A percentile compares a stretch with the other conserved stretches of the same genome.
Evolutionary conservation across 2,329 filamentous ascomycete species (phyloP).

Genomic region (Colletotrichum camelliae): DNA sequence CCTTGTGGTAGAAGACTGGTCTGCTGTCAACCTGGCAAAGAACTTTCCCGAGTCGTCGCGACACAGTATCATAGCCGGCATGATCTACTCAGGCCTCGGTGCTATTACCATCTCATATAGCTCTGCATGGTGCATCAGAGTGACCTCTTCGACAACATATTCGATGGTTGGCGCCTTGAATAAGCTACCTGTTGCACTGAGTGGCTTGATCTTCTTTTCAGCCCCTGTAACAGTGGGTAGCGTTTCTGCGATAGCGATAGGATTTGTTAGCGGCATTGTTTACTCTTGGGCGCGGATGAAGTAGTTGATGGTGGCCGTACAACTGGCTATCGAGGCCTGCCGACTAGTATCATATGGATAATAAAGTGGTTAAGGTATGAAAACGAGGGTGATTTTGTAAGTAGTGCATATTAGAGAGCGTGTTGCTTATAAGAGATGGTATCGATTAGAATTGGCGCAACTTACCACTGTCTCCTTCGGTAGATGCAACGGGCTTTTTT

Average conservation of each 20-base stretch:
- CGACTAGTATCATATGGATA: not conserved
- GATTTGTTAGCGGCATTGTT: constrained; percentile 90
- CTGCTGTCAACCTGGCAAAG: constrained; percentile 76
- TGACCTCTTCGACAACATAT: constrained; percentile 97
- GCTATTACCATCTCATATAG: constrained; percentile 99
- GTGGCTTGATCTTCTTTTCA: constrained; percentile 92
- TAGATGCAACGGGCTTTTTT: too few relatives aligned
- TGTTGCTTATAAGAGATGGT: not conserved
- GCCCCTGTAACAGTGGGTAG: constrained; percentile 92
- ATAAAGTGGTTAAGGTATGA: fast-evolving
- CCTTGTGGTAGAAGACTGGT: constrained; percentile 91
- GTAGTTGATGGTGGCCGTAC: not conserved
- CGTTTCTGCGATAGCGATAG: constrained; percentile 88
- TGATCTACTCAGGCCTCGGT: constrained; percentile 91
- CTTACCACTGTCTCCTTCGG: not conserved
- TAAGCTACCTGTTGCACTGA: constrained; percentile 94
- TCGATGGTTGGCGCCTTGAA: constrained; percentile 98
- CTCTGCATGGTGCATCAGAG: constrained; percentile 97
- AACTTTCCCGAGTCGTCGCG: constrained; percentile 87
- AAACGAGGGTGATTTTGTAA: not conserved
- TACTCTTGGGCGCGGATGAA: constrained; percentile 53
- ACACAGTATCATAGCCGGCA: constrained; percentile 81
- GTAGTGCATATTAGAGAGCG: not conserved
- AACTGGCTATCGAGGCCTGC: not conserved
- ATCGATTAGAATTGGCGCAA: not conserved